Base-by-base conservation (phyloP, 148 eudicot genomes). In the Gaultheria prostrata region DNA sequence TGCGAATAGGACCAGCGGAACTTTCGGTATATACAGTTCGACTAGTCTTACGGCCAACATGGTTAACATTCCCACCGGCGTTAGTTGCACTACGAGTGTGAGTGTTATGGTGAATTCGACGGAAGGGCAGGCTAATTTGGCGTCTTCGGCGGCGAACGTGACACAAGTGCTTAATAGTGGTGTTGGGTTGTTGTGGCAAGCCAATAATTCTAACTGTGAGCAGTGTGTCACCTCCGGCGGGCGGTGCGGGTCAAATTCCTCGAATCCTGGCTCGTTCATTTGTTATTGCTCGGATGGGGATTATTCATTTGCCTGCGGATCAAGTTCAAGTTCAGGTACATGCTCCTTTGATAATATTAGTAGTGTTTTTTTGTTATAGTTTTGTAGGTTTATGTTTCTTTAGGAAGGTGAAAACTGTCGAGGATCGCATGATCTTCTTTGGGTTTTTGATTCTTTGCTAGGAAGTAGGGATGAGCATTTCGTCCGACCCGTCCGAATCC, bases 171-270 rank as follows among this genome's bases (percentile, higher is more conserved):
- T 92, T 13, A 49, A 26, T 1, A 59, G 24, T 72, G 95, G 98
- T 49, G 88, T 94, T 61, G 89, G 81, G 63, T 74, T 90, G 79
- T 32, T 51, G 46, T 89, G 90, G 94, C 49, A 59, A 5, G 93
- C 93, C 26, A 80, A 82, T 46, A 76, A 88, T 80, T 48, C 33
- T 8, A 2, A 28, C 59, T 94, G 98, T 63, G 43, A 51, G 3
- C 14, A 12, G 33, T 87, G 89, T 6, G 87, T 90, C 6, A 90
- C 88, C 53, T 76, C 85, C 49, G 91, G 98, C 24, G 98, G 95
- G 56, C 81, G 4, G 6, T 78, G 67, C 21, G 81, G 67, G 48
- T 54, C 82, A 20, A 73, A 48, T 30, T n/a, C 86, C 1, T 67
- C 39, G 18, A 67, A 13, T 28, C 2, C 39, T 28, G 14, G 30